Conservation (phyloP, 352 stramenopile genomes). For the Phytopythium oedochilum region DNA sequence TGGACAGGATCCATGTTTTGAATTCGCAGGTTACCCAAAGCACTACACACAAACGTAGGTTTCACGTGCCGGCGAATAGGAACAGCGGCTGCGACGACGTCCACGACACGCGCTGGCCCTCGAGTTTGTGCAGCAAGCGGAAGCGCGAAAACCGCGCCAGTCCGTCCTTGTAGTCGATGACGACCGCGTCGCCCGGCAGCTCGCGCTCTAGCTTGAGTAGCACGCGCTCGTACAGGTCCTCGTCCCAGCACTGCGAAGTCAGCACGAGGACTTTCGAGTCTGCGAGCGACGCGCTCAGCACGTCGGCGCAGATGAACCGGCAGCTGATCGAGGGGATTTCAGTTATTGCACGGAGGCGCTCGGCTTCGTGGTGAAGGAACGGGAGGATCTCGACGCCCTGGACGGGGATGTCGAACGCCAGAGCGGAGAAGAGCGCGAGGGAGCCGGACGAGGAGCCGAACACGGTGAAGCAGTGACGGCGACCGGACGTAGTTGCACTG, state of each 20-base stretch:
- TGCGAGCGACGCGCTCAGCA: conserved; percentile 27
- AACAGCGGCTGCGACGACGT: conserved; percentile 30
- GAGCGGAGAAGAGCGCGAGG: conserved; percentile 41
- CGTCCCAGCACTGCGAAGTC: conserved; percentile 63
- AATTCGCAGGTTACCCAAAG: too few relatives aligned
- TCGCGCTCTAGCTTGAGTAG: conserved; percentile 36
- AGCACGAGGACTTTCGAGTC: conserved; percentile 34
- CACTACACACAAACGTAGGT: too few relatives aligned
- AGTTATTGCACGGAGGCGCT: conserved; percentile 11
- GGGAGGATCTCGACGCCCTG: conserved; percentile 48
- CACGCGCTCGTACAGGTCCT: conserved; percentile 22
- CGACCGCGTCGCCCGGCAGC: conserved; percentile 20
- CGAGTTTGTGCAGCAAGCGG: conserved; percentile 13
- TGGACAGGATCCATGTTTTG: too few relatives aligned
- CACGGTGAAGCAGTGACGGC: conserved; percentile 19
- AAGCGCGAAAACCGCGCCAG: conserved; percentile 24
- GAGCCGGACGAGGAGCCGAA: conserved; percentile 55
- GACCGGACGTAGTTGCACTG: not conserved
- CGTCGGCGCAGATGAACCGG: conserved; percentile 32
- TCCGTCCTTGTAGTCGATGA: conserved; percentile 50
- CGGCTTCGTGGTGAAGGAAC: conserved; percentile 28
- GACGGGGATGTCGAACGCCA: conserved; percentile 22
- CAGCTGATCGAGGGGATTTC: conserved; percentile 11
- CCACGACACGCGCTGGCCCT: conserved; percentile 35
- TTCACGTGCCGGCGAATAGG: too few relatives aligned